phyloP scores from a whole-genome alignment of 257 asterid genomes.

The Galeopsis tetrahit region DNA sequence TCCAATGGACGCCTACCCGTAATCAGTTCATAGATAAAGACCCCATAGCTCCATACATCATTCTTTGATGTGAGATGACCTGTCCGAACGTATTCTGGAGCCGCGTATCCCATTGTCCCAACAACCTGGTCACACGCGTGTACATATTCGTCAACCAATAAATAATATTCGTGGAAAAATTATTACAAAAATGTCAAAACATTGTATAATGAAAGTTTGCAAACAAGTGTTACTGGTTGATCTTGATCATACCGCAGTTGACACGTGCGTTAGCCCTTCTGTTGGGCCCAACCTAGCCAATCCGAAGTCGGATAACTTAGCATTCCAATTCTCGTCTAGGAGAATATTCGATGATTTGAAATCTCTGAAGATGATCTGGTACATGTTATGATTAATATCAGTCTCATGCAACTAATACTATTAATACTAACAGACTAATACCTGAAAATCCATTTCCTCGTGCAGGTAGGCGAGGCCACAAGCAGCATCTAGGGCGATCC shows the following conservation, averaged over 20 bases:
- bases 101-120: conserved; percentile 89
- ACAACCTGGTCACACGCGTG: conserved; percentile 55
- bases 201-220: not conserved
- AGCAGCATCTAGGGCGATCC: conserved; percentile 83
- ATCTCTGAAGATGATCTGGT: conserved; percentile 60
- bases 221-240: not conserved
- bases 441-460: conserved; percentile 95
- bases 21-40: conserved; percentile 78
- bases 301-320: conserved; percentile 65
- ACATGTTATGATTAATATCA: conserved; percentile 10
- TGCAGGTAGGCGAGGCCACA: conserved; percentile 78
- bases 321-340: conserved; percentile 60
- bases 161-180: not conserved
- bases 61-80: conserved; percentile 82
- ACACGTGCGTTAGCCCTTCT: conserved; percentile 56
- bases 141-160: not conserved
- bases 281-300: conserved; percentile 62
- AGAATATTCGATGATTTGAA: conserved; percentile 65
- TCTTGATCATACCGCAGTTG: conserved; percentile 49
- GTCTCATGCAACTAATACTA: not conserved
- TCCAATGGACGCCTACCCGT: conserved; percentile 91
- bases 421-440: no score
- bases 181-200: not conserved
- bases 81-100: conserved; percentile 82
- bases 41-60: conserved; percentile 90